These are phyloP conservation scores for Amphicarpaea edgeworthii DNA, from an alignment of 306 rosid genomes.

Conservation along the genomic window DNA sequence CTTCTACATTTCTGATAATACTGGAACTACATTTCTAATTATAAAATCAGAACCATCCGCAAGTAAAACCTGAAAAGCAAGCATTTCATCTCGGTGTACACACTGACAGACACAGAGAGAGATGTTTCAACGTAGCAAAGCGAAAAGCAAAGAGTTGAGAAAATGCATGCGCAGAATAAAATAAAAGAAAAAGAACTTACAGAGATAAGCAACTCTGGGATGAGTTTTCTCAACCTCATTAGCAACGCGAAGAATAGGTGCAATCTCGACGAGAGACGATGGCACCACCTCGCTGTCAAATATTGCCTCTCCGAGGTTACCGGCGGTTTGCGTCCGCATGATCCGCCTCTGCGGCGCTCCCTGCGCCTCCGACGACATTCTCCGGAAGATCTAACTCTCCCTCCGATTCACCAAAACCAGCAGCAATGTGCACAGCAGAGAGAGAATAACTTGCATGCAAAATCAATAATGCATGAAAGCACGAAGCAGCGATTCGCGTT, in stretches of 20 bases:
- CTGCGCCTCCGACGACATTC: slow-evolving; percentile 72
- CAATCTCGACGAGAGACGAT: slow-evolving; percentile 90
- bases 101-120: background rate
- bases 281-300: slow-evolving; percentile 96
- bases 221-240: slow-evolving; percentile 94
- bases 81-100: background rate
- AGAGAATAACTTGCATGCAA: background rate
- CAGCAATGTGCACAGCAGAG: background rate
- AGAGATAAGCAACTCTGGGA: slow-evolving; percentile 96
- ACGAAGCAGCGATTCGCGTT: background rate
- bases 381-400: slow-evolving; percentile 31
- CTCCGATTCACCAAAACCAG: slow-evolving; percentile 5
- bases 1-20: too few species aligned
- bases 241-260: slow-evolving; percentile 98
- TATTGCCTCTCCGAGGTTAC: slow-evolving; percentile 85
- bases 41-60: slow-evolving; percentile 14
- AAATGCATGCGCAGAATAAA: background rate
- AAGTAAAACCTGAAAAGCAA: background rate
- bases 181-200: slow-evolving; percentile 53
- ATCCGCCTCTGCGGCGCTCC: slow-evolving; percentile 79
- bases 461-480: slow-evolving; percentile 15
- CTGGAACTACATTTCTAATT: too few species aligned
- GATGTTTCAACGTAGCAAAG: background rate
- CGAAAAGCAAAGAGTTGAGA: background rate
- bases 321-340: slow-evolving; percentile 90